Evolutionary conservation across 345 rosid species (phyloP).

Genomic region (Bretschneidera sinensis): DNA sequence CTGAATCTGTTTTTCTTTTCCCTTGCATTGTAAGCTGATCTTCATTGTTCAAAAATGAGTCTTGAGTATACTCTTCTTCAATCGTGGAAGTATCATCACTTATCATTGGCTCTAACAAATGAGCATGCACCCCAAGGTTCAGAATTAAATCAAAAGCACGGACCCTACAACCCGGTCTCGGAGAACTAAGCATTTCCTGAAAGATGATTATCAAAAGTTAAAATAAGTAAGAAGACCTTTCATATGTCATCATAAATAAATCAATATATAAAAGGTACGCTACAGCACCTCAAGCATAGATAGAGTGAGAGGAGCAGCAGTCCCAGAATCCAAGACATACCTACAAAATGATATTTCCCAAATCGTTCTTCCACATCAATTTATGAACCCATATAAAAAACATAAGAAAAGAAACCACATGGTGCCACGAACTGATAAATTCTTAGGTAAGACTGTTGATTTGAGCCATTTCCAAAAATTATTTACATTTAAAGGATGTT

Average conservation of each 20-base stretch:
- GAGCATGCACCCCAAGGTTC: slow-evolving; percentile 98
- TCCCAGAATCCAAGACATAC: slow-evolving; percentile 94
- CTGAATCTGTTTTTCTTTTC: slow-evolving; percentile 43
- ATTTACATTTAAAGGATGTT: background rate
- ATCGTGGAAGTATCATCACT: slow-evolving; percentile 63
- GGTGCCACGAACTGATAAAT: background rate
- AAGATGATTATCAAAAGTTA: slow-evolving; percentile 17
- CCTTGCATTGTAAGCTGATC: slow-evolving; percentile 48
- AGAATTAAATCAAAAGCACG: slow-evolving; percentile 95
- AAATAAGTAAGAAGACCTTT: slow-evolving; percentile 22
- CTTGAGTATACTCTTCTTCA: slow-evolving; percentile 79
- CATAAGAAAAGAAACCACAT: slow-evolving; percentile 5
- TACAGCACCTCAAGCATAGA: slow-evolving; percentile 88
- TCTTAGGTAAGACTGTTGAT: background rate
- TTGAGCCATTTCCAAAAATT: background rate
- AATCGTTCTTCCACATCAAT: background rate
- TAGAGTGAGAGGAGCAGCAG: slow-evolving; percentile 95
- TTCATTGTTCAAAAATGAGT: slow-evolving; percentile 54
- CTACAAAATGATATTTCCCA: slow-evolving; percentile 37
- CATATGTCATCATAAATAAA: slow-evolving; percentile 9
- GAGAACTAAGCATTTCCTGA: slow-evolving; percentile 95
- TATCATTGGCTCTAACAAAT: slow-evolving; percentile 77
- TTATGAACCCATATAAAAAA: background rate
- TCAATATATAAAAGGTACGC: no score
- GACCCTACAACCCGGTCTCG: slow-evolving; percentile 65